Evolutionary conservation across 768 basidiomycete species (phyloP), one percentile per base, ranked within the genome.

Genomic region (Cubamyces lactineus): DNA sequence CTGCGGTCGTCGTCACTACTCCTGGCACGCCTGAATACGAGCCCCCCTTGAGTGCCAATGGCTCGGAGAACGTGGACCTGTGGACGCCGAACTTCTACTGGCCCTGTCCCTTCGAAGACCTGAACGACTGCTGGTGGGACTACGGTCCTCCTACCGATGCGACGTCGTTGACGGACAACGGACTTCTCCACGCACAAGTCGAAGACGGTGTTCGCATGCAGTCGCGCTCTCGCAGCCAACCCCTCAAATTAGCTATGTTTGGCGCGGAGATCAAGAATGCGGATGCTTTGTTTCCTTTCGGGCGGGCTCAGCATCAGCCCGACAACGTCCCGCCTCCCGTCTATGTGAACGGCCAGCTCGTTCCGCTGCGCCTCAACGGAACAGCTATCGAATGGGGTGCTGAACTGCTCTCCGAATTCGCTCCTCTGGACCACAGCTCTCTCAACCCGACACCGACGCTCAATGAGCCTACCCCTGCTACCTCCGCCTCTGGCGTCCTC

Each of bases 321-420:
- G 21, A 34, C 13, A 57, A 57, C 48, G 24, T 50, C 47, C 57
- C 57, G n/a, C 57, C 57, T 26, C 57, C 57, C 7, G 47, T 48
- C 7, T 57, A 57, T 23, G 57, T 26, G 19, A 24, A 49, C 39
- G 57, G 57, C 16, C 34, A 50, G 38, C 57, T 48, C 3, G 12
- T 57, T 23, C 30, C 38, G 7, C 57, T 57, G 9, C 45, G 24
- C 34, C 39, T 50, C 17, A 40, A 57, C 23, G 39, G 48, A 15
- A 49, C 21, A 8, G 13, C 30, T 19, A 21, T 21, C 16, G 12
- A n/a, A 5, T 39, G 28, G 38, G 39, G 39, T 26, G 16, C 21
- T 9, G 34, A 34, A 34, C 6, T 6, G 11, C 34, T 34, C 34
- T 34, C 34, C 34, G 9, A 34, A 34, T 1, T 11, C 9, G 34